Conservation (phyloP, 768 basidiomycete genomes). For the Hirschioporus abietinus region DNA sequence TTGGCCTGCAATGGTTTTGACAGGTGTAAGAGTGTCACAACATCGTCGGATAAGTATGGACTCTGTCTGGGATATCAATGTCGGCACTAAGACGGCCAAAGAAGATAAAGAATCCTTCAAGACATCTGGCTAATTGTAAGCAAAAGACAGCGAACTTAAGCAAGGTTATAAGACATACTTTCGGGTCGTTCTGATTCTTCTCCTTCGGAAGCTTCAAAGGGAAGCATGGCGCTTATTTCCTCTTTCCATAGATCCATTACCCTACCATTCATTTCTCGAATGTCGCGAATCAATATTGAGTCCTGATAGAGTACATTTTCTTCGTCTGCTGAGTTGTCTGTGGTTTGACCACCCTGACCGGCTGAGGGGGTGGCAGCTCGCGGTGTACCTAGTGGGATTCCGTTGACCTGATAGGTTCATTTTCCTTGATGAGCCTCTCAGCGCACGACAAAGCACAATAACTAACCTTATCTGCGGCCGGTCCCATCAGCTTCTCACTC, state of each 20-base stretch:
- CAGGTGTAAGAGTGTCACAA: slow-evolving; percentile 76
- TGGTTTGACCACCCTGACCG: slow-evolving; percentile 40
- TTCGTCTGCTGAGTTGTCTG: slow-evolving; percentile 55
- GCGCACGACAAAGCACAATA: background rate
- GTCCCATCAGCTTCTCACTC: background rate
- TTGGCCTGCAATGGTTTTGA: slow-evolving; percentile 86
- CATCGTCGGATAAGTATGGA: slow-evolving; percentile 73
- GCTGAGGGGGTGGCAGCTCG: slow-evolving; percentile 51
- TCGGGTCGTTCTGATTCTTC: slow-evolving; percentile 34
- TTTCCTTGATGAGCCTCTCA: background rate
- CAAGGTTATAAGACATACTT: slow-evolving; percentile 35
- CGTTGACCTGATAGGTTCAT: slow-evolving; percentile 11
- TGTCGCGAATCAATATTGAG: slow-evolving; percentile 63
- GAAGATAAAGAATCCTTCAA: slow-evolving; percentile 47
- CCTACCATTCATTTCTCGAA: slow-evolving; percentile 50
- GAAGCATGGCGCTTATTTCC: slow-evolving; percentile 59
- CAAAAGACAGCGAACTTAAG: background rate
- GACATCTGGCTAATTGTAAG: slow-evolving; percentile 35
- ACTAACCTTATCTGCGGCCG: slow-evolving; percentile 12
- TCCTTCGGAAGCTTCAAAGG: slow-evolving; percentile 28
- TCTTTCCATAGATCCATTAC: slow-evolving; percentile 60
- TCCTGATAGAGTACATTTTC: slow-evolving; percentile 63
- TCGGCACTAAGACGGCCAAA: slow-evolving; percentile 47
- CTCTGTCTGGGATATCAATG: slow-evolving; percentile 60
- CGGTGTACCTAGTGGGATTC: slow-evolving; percentile 25